A percentile compares a stretch with the other conserved stretches of the same genome.
phyloP scores from a whole-genome alignment of 768 basidiomycete genomes.

The Collybia sordida region DNA sequence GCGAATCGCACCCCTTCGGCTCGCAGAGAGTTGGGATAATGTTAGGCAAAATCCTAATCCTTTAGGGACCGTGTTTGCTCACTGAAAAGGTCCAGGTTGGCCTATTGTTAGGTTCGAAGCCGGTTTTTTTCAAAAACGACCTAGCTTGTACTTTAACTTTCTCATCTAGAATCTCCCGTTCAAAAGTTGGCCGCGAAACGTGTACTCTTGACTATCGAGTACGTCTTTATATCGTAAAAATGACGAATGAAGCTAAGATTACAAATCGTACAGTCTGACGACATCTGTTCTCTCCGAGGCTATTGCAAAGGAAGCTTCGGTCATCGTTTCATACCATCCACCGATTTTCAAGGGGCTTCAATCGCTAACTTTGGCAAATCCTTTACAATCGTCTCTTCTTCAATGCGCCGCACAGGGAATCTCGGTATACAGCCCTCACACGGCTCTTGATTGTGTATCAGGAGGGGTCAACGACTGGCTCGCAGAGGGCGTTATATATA shows the following conservation, averaged over 20 bases:
- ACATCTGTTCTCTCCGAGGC: constrained; percentile 71
- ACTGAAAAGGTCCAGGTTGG: constrained; percentile 53
- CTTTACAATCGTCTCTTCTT: constrained; percentile 80
- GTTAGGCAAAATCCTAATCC: constrained; percentile 44
- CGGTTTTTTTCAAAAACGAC: not conserved
- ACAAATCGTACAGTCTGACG: constrained; percentile 55
- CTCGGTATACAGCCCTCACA: constrained; percentile 87
- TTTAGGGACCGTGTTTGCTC: constrained; percentile 3
- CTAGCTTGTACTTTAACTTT: constrained; percentile 3
- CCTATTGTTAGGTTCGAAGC: constrained; percentile 60
- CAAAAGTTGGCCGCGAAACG: constrained; percentile 42
- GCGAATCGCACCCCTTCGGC: constrained; percentile 78
- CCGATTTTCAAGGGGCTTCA: constrained; percentile 76
- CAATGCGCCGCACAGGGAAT: constrained; percentile 81
- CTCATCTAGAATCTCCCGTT: constrained; percentile 52
- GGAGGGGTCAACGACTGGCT: constrained; percentile 94
- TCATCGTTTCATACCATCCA: constrained; percentile 84
- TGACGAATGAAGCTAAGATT: constrained; percentile 4
- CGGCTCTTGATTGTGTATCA: constrained; percentile 79
- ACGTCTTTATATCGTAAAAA: constrained; percentile 14
- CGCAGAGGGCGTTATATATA: constrained; percentile 49
- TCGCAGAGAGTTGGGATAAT: constrained; percentile 95
- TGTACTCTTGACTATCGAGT: constrained; percentile 76
- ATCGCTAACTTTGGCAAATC: constrained; percentile 73
- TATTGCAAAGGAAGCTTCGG: constrained; percentile 53